Conservation (phyloP, 2,329 filamentous ascomycete species). For the Zarea fungicola region DNA sequence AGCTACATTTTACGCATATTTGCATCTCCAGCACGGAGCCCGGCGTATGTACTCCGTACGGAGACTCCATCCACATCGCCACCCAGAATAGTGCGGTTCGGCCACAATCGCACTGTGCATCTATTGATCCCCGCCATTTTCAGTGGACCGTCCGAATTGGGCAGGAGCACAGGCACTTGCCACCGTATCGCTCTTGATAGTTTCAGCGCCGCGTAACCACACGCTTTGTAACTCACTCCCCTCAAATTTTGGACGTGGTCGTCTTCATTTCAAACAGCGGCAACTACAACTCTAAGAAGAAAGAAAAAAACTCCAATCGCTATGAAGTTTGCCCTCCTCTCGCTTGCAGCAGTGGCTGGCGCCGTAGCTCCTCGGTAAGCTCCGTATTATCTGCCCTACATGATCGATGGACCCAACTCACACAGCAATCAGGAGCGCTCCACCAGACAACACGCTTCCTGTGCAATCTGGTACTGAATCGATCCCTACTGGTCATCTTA, state of each 20-base stretch:
- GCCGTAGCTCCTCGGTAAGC: conserved; percentile 8
- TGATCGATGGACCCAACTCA: background rate
- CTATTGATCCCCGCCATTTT: background rate
- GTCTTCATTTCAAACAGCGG: no score
- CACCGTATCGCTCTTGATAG: conserved; percentile 1
- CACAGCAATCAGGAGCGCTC: background rate
- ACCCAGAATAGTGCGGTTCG: no score
- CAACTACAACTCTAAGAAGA: background rate
- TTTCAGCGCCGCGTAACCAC: conserved; percentile 7
- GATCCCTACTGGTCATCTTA: background rate
- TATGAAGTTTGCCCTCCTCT: conserved; percentile 10
- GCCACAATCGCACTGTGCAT: conserved; percentile 3
- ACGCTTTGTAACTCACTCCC: background rate
- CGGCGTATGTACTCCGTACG: background rate
- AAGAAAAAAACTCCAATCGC: background rate
- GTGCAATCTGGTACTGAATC: background rate
- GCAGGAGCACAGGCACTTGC: conserved; percentile 10
- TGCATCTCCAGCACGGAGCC: conserved; percentile 4
- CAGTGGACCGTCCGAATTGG: conserved; percentile 3
- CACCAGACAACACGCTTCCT: background rate
- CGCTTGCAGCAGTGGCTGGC: conserved; percentile 4
- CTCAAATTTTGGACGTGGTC: background rate
- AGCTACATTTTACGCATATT: conserved; percentile 1
- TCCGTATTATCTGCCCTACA: background rate
- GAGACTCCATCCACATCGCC: no score